These are phyloP conservation scores for Fusarium tupiense DNA, from an alignment of 2,329 filamentous ascomycete genomes.

Conservation along the genomic window DNA sequence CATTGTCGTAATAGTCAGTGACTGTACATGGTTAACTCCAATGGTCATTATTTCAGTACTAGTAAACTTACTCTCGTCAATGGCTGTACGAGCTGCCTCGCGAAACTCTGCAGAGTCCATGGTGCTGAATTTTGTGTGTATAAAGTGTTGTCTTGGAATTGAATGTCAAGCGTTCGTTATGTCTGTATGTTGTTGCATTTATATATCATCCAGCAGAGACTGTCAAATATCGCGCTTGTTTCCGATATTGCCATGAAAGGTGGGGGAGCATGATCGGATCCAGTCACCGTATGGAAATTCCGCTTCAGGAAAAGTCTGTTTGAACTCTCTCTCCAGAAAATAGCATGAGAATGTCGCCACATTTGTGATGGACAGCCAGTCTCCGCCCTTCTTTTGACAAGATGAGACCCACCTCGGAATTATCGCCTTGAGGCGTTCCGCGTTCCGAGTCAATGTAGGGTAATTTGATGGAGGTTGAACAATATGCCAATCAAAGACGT, in stretches of 20 bases:
- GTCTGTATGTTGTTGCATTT: background rate
- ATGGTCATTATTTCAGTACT: background rate
- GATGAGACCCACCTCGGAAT: background rate
- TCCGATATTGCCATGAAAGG: background rate
- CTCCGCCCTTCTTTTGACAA: background rate
- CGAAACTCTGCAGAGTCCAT: slow-evolving; percentile 87
- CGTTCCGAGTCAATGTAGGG: background rate
- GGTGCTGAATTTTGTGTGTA: rapidly evolving
- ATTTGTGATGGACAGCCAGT: background rate
- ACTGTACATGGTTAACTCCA: slow-evolving; percentile 60
- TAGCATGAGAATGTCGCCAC: background rate
- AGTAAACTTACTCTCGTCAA: slow-evolving; percentile 78
- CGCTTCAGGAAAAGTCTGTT: background rate
- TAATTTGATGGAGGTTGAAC: background rate
- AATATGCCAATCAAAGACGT: too few species aligned
- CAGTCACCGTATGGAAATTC: background rate
- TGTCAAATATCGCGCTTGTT: background rate
- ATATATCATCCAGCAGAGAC: background rate
- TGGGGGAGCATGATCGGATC: background rate
- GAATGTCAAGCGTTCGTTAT: background rate
- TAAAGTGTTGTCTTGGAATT: background rate
- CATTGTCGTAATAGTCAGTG: slow-evolving; percentile 81
- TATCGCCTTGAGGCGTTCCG: background rate
- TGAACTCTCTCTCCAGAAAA: background rate
- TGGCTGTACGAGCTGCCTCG: slow-evolving; percentile 77